These are phyloP conservation scores for Myriosclerotinia scirpicola DNA, from an alignment of 2,329 filamentous ascomycete species.

Conservation along the genomic window DNA sequence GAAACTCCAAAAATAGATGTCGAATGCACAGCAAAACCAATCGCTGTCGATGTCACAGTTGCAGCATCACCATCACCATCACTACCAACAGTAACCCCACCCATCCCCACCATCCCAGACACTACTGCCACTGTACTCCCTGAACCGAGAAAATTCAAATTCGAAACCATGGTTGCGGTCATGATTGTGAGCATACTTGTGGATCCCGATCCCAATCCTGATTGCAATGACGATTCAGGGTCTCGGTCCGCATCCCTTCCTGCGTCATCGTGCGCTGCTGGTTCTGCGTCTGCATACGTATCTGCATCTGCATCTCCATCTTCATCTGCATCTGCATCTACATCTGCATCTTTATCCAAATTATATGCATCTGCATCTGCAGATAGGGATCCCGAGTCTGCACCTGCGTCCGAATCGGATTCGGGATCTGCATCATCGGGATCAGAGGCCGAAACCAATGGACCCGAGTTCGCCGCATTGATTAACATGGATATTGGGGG, in stretches of 20 bases:
- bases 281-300: not conserved
- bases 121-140: too few relatives aligned
- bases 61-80: not conserved
- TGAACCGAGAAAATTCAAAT: too few relatives aligned
- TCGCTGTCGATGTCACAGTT: not conserved
- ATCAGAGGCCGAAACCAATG: too few relatives aligned
- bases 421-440: not conserved
- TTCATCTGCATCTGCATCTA: not conserved
- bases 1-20: not conserved
- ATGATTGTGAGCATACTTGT: not conserved
- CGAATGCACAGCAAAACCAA: not conserved
- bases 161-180: too few relatives aligned
- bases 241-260: not conserved
- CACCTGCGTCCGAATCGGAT: not conserved
- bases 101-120: too few relatives aligned
- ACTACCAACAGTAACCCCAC: too few relatives aligned
- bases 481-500: conserved; percentile 6
- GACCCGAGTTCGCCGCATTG: conserved; percentile 9
- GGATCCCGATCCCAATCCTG: not conserved
- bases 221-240: not conserved
- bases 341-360: not conserved
- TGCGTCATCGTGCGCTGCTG: too few relatives aligned
- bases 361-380: not conserved
- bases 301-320: too few relatives aligned
- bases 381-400: not conserved